Base-by-base conservation (phyloP, 163 green algal species). In the Scenedesmus sp. region DNA sequence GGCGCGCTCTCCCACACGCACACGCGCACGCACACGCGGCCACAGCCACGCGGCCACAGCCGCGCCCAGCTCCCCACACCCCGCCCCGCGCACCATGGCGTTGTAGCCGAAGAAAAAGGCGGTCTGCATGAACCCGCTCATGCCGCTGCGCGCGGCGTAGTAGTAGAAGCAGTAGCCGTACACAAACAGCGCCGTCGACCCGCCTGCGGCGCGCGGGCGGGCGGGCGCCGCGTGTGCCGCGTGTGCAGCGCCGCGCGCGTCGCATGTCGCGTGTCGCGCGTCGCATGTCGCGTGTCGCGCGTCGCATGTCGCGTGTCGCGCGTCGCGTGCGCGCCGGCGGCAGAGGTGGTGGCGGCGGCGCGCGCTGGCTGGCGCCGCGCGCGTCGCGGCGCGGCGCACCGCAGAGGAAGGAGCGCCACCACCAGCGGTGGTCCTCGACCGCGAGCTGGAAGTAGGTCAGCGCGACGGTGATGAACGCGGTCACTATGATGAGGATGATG, bases 81-180 rank as follows among this genome's bases (percentile, higher is more conserved):
- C 39, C 6, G 7, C 6, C 39, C 6, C 39, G 10, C 39, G 10
- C 39, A 66, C 94, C 69, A 94, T 92, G 34, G 75, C 56, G 88
- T 97, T 99, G 90, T 98, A 99, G 36, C 96, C 94, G 78, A 99
- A 99, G 89, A 97, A 99, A 87, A 98, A 99, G 45, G 80, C 86
- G 10, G 93, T 95, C 88, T 98, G 89, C 92, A 98, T 98, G 84
- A 98, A 94, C 33, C 95, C 96, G 56, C 63, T 91, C 96, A 99
- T 99, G 86, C 98, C 91, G n/a, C 84, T 93, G 20, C 94, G 89
- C 2, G 86, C 86, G 57, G 92, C 85, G 87, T 94, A 99, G 86
- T 97, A 99, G 89, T 98, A 98, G 82, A 98, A 95, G 88, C 89
- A 97, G 92, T 99, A 99, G 28, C 83, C 92, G 80, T 95, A 98